Evolutionary conservation across 768 basidiomycete species (phyloP), one percentile per base, ranked within the genome.

Genomic region (Suillus bovinus): DNA sequence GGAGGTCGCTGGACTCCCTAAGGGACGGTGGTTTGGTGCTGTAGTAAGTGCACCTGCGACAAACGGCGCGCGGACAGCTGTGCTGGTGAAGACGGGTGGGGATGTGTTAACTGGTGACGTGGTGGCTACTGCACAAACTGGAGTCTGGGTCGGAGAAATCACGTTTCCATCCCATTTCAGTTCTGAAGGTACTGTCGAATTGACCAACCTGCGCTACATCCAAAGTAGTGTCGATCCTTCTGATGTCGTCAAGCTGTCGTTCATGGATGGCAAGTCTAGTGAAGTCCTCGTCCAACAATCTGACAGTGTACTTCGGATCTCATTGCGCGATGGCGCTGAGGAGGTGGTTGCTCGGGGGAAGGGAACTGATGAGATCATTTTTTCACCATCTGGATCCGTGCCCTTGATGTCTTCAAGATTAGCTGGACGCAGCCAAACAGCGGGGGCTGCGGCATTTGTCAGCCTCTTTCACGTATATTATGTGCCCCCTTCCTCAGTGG

Each of bases 381-480:
- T 85, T 42, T 78, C 83, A 2, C 74, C 78, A 14, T 61, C 63
- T 29, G 22, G 22, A 38, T 38, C 54, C 4, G 17, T 55, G 5
- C 36, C 24, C 10, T 55, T 36, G 1, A 38, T 11, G 11, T 38
- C 17, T 24, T 55, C 54, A 55, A 55, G 36, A 38, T 34, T 27
- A 8, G 34, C 41, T 22, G 60, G 60, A 8, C 70, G 69, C 5
- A 63, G 63, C 3, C 70, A 71, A 56, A 57, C 53, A 1, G 76
- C 77, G 8, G 71, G 73, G 5, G 74, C 79, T 42, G 78, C 86
- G 16, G 90, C 88, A 0, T 88, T 91, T 64, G 83, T 89, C 14
- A 89, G 91, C 66, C 84, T 86, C 69, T 84, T 81, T 74, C 82
- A 91, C 66, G 83, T 91, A 0, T 89, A 89, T 70, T 71, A 85